Percentiles rank a stretch among this genome's conserved stretches.
Conservation (phyloP, 164 flowering plant species). For the Magnolia kwangsiensis region DNA sequence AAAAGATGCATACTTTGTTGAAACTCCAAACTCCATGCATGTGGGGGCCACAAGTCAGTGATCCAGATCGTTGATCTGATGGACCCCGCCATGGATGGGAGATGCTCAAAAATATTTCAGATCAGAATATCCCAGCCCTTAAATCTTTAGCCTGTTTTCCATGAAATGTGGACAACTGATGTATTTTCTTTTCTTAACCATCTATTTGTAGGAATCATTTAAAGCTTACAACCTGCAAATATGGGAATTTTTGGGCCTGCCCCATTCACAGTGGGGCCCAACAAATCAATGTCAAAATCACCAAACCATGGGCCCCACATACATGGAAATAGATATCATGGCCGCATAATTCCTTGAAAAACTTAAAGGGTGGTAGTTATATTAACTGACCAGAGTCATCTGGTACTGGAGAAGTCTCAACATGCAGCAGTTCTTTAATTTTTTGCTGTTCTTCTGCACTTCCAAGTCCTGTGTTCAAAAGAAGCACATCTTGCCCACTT, state of each 20-base stretch:
- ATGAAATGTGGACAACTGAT: no score
- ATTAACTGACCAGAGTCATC: conserved; percentile 59
- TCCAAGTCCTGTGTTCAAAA: conserved; percentile 75
- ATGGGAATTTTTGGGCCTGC: no score
- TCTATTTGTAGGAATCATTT: no score
- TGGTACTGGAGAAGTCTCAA: conserved; percentile 28
- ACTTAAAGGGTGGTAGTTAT: neutral
- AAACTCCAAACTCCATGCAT: neutral
- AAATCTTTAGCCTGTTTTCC: no score
- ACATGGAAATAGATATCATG: no score
- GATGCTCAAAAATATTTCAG: no score
- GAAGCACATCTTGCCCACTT: conserved; percentile 76
- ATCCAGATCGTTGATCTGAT: neutral
- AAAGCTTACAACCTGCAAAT: no score
- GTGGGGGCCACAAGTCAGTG: neutral
- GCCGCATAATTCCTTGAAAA: no score
- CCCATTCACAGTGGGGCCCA: neutral
- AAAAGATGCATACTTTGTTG: neutral
- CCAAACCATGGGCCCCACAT: no score
- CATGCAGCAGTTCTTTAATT: conserved; percentile 56
- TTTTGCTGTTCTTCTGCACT: conserved; percentile 61
- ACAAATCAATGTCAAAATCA: neutral
- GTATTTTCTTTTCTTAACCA: no score
- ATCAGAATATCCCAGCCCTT: no score
- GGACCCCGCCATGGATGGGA: neutral